Conservation (phyloP, 768 basidiomycete species). For the Rhodotorula paludigena region DNA sequence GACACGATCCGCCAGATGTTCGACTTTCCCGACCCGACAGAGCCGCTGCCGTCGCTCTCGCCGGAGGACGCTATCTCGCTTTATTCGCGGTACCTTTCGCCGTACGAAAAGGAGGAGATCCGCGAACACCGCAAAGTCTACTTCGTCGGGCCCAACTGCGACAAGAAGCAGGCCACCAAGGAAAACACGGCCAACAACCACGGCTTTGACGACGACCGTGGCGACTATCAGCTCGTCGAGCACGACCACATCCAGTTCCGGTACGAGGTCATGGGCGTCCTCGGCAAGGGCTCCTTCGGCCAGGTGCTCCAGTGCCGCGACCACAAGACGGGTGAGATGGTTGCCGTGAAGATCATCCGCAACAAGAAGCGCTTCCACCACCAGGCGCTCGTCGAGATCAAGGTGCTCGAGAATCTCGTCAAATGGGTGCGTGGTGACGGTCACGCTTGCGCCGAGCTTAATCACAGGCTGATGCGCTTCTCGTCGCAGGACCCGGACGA, state of each 20-base stretch:
- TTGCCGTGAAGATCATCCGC: slow-evolving; percentile 97
- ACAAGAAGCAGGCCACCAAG: slow-evolving; percentile 73
- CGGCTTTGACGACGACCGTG: slow-evolving; percentile 96
- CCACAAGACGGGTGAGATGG: slow-evolving; percentile 88
- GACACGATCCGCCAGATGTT: slow-evolving; percentile 82
- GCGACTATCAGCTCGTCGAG: slow-evolving; percentile 85
- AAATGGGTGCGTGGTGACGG: slow-evolving; percentile 97
- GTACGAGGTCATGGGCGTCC: slow-evolving; percentile 86
- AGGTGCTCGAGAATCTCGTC: slow-evolving; percentile 88
- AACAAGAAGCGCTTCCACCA: slow-evolving; percentile 99
- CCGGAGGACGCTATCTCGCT: slow-evolving; percentile 54
- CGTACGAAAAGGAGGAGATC: slow-evolving; percentile 86
- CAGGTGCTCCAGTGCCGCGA: slow-evolving; percentile 94
- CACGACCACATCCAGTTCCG: slow-evolving; percentile 93
- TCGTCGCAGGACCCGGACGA: slow-evolving; percentile 80
- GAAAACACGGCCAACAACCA: slow-evolving; percentile 77
- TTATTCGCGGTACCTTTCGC: slow-evolving; percentile 64
- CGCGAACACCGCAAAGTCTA: slow-evolving; percentile 79
- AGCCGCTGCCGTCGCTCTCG: slow-evolving; percentile 61
- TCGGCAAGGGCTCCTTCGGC: slow-evolving; percentile 97
- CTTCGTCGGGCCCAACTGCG: slow-evolving; percentile 69
- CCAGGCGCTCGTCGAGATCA: slow-evolving; percentile 97
- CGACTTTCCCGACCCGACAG: slow-evolving; percentile 83
- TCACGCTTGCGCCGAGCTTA: background rate
- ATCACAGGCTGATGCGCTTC: no score